Evolutionary conservation across 345 rosid genomes (phyloP).

Genomic region (Excoecaria cochinchinensis): DNA sequence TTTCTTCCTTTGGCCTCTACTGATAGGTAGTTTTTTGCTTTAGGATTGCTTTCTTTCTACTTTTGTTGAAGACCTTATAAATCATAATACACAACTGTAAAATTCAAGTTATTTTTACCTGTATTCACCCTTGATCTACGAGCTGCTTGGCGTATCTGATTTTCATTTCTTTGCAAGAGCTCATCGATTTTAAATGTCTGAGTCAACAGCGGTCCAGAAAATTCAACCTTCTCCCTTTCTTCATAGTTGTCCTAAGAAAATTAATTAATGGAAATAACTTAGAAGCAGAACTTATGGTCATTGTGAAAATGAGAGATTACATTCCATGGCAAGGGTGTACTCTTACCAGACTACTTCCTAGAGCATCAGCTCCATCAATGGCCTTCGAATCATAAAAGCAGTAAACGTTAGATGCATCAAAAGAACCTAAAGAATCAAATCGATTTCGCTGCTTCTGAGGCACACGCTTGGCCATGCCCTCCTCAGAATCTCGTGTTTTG

Average conservation of each 20-base stretch:
- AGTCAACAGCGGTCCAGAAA: conserved; percentile 51
- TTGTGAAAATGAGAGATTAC: neutral
- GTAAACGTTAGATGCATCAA: conserved; percentile 31
- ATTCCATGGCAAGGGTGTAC: neutral
- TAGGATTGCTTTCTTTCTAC: no score
- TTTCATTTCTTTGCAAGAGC: conserved; percentile 52
- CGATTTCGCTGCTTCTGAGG: conserved; percentile 14
- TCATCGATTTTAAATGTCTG: conserved; percentile 46
- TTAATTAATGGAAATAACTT: neutral
- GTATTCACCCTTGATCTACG: conserved; percentile 44
- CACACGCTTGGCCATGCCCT: conserved; percentile 2
- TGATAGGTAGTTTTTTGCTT: no score
- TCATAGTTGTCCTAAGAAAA: conserved; percentile 11
- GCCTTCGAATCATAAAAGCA: conserved; percentile 20
- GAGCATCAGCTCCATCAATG: conserved; percentile 23
- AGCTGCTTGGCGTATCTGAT: conserved; percentile 47
- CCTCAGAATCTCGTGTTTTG: neutral
- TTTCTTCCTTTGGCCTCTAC: no score
- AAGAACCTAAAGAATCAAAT: conserved; percentile 28
- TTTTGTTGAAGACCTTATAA: neutral
- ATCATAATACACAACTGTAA: neutral
- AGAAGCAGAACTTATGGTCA: neutral
- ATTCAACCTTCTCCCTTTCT: conserved; percentile 15
- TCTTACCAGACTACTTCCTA: conserved; percentile 36
- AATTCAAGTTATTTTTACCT: conserved; percentile 31